phyloP scores from a whole-genome alignment of 805 yeast species.

The Pichia ethanolica region DNA sequence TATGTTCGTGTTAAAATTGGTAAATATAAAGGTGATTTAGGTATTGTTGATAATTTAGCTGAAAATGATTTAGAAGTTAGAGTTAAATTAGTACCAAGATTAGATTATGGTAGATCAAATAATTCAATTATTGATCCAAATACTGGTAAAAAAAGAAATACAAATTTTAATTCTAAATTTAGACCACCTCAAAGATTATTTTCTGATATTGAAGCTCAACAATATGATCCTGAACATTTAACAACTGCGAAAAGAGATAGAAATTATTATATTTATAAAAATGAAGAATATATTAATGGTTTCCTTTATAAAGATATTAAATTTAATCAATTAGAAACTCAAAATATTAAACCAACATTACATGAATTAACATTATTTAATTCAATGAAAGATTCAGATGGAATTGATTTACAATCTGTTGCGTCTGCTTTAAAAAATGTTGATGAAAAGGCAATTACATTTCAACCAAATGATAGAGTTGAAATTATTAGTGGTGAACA shows the following conservation, averaged over 20 bases:
- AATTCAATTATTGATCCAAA: conserved; percentile 21
- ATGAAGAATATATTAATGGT: conserved; percentile 88
- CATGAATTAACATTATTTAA: conserved; percentile 83
- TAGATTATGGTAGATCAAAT: conserved; percentile 71
- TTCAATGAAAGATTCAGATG: conserved; percentile 43
- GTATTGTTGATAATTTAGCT: conserved; percentile 84
- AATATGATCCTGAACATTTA: conserved; percentile 68
- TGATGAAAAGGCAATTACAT: conserved; percentile 46
- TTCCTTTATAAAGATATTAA: conserved; percentile 81
- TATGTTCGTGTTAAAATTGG: conserved; percentile 90
- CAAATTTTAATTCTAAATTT: conserved; percentile 47
- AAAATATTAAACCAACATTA: conserved; percentile 72
- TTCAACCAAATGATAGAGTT: conserved; percentile 92
- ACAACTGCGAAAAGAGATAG: conserved; percentile 54
- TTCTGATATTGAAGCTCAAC: conserved; percentile 81
- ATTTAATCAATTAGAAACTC: conserved; percentile 71
- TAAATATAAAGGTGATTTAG: conserved; percentile 86
- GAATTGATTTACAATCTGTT: conserved; percentile 80
- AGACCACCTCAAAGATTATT: conserved; percentile 85
- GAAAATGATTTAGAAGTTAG: conserved; percentile 96
- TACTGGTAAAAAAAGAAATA: conserved; percentile 31
- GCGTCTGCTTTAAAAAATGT: conserved; percentile 77
- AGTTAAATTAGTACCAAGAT: conserved; percentile 84
- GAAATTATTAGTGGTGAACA: conserved; percentile 92
- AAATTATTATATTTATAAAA: conserved; percentile 61